phyloP scores from a whole-genome alignment of 2,329 filamentous ascomycete species.

The Phyllosticta ampelicida region DNA sequence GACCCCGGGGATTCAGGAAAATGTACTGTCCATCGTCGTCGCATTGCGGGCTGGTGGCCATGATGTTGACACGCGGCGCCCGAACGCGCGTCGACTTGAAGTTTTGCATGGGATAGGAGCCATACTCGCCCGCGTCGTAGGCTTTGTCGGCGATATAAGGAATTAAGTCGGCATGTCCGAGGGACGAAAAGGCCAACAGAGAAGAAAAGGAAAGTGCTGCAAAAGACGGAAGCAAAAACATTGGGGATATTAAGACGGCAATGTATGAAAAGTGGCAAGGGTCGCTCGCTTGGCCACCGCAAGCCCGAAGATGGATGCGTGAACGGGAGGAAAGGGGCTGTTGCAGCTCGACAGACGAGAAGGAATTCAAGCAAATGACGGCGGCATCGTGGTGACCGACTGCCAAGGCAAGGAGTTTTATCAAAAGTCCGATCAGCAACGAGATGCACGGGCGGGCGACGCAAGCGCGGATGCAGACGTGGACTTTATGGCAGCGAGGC shows the following conservation, averaged over 20 bases:
- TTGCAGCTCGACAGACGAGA: not conserved
- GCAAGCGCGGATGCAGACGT: not conserved
- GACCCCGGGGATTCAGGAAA: constrained; percentile 12
- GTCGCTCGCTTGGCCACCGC: not conserved
- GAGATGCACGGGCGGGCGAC: not conserved
- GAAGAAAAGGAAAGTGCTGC: constrained; percentile 1
- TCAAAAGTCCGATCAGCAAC: not conserved
- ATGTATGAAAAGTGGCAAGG: not conserved
- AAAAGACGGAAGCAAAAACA: constrained; percentile 4
- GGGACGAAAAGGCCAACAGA: not conserved
- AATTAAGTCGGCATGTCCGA: constrained; percentile 3
- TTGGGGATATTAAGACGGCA: not conserved
- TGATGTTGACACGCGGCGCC: constrained; percentile 13
- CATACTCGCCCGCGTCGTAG: constrained; percentile 15
- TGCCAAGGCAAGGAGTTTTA: not conserved
- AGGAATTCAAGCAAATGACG: not conserved
- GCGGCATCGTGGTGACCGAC: not conserved
- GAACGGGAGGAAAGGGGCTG: not conserved
- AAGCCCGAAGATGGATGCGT: not conserved
- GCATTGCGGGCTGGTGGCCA: constrained; percentile 6
- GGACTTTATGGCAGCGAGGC: not conserved
- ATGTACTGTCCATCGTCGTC: constrained; percentile 11
- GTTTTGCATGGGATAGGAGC: constrained; percentile 13
- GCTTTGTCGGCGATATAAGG: constrained; percentile 12
- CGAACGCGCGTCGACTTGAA: constrained; percentile 11